phyloP scores from a whole-genome alignment of 2,329 filamentous ascomycete species.

The Ophiocordyceps camponoti-rufipedis region DNA sequence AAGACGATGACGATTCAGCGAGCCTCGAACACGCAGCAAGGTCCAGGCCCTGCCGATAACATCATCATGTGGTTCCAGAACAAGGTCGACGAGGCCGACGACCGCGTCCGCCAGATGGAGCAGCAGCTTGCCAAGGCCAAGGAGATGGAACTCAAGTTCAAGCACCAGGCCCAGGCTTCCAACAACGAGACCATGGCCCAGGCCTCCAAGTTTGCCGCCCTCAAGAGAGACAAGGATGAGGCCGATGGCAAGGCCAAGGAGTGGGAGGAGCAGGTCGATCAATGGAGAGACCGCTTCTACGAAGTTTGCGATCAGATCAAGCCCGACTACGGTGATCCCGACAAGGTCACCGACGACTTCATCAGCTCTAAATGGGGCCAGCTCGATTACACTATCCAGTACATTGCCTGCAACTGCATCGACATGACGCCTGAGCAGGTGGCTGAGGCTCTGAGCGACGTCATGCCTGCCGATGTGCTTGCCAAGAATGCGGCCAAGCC shows the following conservation, averaged over 20 bases:
- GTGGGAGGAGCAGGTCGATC: not conserved
- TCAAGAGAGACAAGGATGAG: not conserved
- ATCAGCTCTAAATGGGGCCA: not conserved
- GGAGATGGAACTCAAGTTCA: not conserved
- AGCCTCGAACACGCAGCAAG: no score
- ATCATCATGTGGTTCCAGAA: not conserved
- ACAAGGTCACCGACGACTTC: not conserved
- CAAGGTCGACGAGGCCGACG: not conserved
- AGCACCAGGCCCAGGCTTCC: not conserved
- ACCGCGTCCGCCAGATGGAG: not conserved
- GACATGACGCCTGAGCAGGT: not conserved
- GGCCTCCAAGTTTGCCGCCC: not conserved
- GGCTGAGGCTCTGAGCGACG: not conserved
- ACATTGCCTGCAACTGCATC: not conserved
- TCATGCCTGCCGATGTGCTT: not conserved
- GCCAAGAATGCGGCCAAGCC: not conserved
- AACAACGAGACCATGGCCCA: not conserved
- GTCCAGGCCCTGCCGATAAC: no score
- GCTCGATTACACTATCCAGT: not conserved
- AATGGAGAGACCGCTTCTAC: not conserved
- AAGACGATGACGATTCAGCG: no score
- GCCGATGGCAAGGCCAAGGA: not conserved
- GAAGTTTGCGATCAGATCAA: not conserved
- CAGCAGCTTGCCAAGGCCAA: not conserved
- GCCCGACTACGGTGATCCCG: constrained; percentile 1